phyloP scores from a whole-genome alignment of 371 early-diverging fungal genomes.

The Catenaria anguillulae region DNA sequence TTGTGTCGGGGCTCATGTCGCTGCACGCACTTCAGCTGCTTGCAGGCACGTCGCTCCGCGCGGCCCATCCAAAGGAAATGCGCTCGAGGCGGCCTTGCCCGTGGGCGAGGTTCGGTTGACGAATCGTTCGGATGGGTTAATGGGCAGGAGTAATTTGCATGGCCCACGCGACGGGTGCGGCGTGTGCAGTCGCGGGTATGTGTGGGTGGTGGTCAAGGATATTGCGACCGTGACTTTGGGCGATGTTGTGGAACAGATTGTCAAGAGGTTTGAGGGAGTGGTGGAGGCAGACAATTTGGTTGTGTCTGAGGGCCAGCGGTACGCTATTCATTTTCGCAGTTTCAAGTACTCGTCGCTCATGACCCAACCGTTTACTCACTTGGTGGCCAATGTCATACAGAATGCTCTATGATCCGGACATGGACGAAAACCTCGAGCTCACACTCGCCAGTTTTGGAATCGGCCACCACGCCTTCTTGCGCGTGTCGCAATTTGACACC shows the following conservation, averaged over 20 bases:
- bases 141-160: background rate
- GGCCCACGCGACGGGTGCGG: background rate
- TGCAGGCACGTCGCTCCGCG: conserved; percentile 26
- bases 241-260: conserved; percentile 31
- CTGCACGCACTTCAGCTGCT: conserved; percentile 67
- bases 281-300: conserved; percentile 23
- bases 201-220: conserved; percentile 4
- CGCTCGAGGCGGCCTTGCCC: too few species aligned
- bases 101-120: too few species aligned
- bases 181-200: background rate
- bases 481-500: background rate
- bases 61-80: background rate
- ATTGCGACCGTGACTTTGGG: too few species aligned
- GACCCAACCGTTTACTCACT: background rate
- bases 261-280: conserved; percentile 9
- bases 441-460: conserved; percentile 44
- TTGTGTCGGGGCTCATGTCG: conserved; percentile 91
- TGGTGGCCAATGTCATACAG: too few species aligned
- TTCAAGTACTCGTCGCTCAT: conserved; percentile 2
- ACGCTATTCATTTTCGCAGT: conserved; percentile 5
- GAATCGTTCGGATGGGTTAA: background rate
- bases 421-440: conserved; percentile 57
- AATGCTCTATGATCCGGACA: conserved; percentile 82
- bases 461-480: background rate
- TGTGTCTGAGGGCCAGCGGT: conserved; percentile 44